Evolutionary conservation across 208 protist species (phyloP).

Genomic region (Novymonas esmeraldas): DNA sequence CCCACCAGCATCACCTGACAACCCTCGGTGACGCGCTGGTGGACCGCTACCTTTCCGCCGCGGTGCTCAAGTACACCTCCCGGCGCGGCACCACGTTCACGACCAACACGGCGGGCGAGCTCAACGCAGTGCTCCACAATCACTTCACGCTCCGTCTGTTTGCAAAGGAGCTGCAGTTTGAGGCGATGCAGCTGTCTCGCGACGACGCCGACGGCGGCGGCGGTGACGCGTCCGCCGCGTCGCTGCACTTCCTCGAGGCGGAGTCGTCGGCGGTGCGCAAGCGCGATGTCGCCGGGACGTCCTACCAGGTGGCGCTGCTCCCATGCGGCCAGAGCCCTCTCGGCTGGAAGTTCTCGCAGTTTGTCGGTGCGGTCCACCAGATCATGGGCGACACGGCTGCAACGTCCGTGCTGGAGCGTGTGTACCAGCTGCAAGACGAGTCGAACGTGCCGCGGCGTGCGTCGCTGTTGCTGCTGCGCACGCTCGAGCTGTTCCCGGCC

Average conservation of each 20-base stretch:
- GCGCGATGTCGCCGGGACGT: slow-evolving; percentile 68
- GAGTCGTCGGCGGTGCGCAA: slow-evolving; percentile 32
- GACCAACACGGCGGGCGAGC: slow-evolving; percentile 52
- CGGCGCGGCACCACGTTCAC: slow-evolving; percentile 56
- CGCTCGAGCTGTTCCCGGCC: slow-evolving; percentile 59
- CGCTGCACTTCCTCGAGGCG: slow-evolving; percentile 55
- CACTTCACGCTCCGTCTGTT: slow-evolving; percentile 79
- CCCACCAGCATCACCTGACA: slow-evolving; percentile 78
- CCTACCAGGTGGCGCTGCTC: slow-evolving; percentile 65
- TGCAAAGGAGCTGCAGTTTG: slow-evolving; percentile 70
- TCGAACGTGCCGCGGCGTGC: slow-evolving; percentile 41
- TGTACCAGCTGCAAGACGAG: slow-evolving; percentile 42
- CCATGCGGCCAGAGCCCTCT: slow-evolving; percentile 70
- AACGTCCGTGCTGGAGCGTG: slow-evolving; percentile 34
- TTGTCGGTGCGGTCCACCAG: slow-evolving; percentile 74
- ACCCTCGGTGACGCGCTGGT: slow-evolving; percentile 71
- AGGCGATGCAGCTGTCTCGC: slow-evolving; percentile 54
- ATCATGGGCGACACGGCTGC: slow-evolving; percentile 34
- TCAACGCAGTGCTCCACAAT: slow-evolving; percentile 81
- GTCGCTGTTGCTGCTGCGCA: slow-evolving; percentile 44
- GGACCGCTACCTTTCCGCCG: slow-evolving; percentile 65
- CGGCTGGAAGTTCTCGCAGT: slow-evolving; percentile 87
- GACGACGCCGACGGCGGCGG: neutral
- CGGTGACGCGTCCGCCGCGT: neutral
- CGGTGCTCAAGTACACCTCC: slow-evolving; percentile 45